A percentile compares a stretch with the other conserved stretches of the same genome.
phyloP scores from a whole-genome alignment of 2,329 filamentous ascomycete species.

The Epichloe amarillans region DNA sequence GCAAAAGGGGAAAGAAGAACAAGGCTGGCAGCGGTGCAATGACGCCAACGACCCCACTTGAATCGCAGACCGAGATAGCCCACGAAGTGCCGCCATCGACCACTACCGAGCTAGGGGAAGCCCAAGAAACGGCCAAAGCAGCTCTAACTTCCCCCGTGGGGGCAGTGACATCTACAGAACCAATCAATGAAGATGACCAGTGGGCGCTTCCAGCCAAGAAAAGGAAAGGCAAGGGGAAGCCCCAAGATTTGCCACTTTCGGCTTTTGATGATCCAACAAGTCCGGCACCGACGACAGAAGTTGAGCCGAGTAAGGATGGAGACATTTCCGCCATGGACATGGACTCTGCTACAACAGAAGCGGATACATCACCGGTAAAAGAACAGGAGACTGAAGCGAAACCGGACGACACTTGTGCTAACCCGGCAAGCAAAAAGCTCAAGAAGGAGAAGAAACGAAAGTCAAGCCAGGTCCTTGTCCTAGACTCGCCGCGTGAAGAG shows the following conservation, averaged over 20 bases:
- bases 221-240: constrained; percentile 23
- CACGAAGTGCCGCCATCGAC: background rate
- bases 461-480: constrained; percentile 9
- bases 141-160: background rate
- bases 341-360: background rate
- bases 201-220: constrained; percentile 9
- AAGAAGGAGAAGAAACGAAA: constrained; percentile 19
- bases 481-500: constrained; percentile 1
- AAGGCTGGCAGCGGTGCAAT: constrained; percentile 5
- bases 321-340: background rate
- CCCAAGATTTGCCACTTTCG: constrained; percentile 7
- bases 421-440: constrained; percentile 10
- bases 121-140: background rate
- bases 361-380: background rate
- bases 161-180: background rate
- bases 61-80: background rate
- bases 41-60: constrained; percentile 2
- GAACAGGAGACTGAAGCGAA: constrained; percentile 12
- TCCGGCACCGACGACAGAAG: background rate
- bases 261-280: background rate
- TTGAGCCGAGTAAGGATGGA: background rate
- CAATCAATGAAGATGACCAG: constrained; percentile 7
- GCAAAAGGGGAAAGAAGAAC: constrained; percentile 23
- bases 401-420: background rate
- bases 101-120: background rate